Evolutionary conservation across 2,329 filamentous ascomycete genomes (phyloP).

Genomic region (Scedosporium boydii): DNA sequence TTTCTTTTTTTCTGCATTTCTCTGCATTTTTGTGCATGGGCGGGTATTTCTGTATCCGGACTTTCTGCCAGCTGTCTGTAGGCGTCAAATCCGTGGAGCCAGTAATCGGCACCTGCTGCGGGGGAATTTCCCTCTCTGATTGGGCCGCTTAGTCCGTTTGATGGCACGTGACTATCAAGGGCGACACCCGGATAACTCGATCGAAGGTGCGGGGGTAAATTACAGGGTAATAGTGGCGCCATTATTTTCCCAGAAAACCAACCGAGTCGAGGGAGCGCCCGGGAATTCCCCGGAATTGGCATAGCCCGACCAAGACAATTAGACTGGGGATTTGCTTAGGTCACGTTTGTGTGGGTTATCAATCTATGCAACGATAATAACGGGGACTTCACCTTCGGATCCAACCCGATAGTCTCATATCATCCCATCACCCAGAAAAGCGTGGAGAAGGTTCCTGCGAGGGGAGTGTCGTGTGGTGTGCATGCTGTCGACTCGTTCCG

Average conservation of each 20-base stretch:
- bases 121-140: background rate
- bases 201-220: background rate
- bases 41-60: background rate
- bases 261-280: background rate
- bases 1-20: background rate
- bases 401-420: too few species aligned
- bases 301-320: too few species aligned
- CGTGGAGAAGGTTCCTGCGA: too few species aligned
- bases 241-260: background rate
- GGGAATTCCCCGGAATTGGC: background rate
- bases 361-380: too few species aligned
- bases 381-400: too few species aligned
- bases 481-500: too few species aligned
- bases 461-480: too few species aligned
- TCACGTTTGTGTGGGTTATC: too few species aligned
- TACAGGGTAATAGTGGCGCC: background rate
- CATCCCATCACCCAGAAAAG: too few species aligned
- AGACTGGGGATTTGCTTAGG: background rate
- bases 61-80: background rate
- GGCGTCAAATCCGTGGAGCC: background rate
- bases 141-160: background rate
- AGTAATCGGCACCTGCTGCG: background rate
- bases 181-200: background rate
- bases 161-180: background rate
- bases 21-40: too few species aligned